Evolutionary conservation across 306 rosid species (phyloP).

Genomic region (Inga leiocalycina): DNA sequence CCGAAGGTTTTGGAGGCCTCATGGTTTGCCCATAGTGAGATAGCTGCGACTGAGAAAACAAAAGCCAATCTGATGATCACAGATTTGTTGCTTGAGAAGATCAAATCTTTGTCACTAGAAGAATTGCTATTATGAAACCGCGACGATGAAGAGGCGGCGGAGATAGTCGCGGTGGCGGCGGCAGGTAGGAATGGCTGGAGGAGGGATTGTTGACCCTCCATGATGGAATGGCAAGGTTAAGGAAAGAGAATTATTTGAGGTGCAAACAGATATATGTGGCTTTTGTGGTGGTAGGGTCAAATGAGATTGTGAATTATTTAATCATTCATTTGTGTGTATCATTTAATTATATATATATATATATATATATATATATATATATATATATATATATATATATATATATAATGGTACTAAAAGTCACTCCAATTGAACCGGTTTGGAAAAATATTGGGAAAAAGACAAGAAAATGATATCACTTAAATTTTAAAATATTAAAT

Average conservation of each 20-base stretch:
- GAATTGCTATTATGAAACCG: neutral
- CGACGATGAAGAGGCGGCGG: slow-evolving; percentile 11
- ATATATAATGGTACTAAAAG: no score
- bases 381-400: no score
- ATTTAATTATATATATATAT: no score
- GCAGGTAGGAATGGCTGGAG: slow-evolving; percentile 32
- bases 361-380: no score
- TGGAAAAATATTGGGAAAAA: no score
- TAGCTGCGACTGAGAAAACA: slow-evolving; percentile 35
- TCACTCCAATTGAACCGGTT: no score
- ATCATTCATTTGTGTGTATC: no score
- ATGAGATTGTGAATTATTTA: neutral
- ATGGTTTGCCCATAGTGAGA: slow-evolving; percentile 66
- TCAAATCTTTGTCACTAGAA: neutral
- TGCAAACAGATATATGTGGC: neutral
- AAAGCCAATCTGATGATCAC: slow-evolving; percentile 41
- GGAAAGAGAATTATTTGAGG: neutral
- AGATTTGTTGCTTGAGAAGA: neutral
- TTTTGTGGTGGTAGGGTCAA: neutral
- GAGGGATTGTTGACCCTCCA: slow-evolving; percentile 23
- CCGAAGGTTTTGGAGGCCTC: slow-evolving; percentile 70
- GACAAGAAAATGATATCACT: no score
- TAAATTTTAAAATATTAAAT: no score
- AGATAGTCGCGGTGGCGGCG: neutral
- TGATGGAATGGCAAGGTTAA: neutral